Base-by-base conservation (phyloP, 164 flowering plant species). In the Nelumbo lutea region DNA sequence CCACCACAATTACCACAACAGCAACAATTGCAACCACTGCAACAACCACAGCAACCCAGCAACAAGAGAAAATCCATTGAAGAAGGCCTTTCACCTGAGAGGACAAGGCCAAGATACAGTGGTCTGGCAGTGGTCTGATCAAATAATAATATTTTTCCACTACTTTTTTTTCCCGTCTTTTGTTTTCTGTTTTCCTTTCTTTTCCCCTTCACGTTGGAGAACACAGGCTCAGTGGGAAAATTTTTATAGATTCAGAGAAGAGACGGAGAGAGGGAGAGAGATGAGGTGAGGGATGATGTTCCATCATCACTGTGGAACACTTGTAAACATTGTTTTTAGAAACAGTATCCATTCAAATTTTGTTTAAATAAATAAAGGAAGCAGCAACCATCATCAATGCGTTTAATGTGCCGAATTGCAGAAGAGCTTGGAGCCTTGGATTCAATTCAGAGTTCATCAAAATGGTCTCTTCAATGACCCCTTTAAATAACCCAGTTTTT, bases 21-120 rank as follows among this genome's bases (percentile, higher is more conserved):
- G 46, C 55, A 55, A 56, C 58, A 68, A 56, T 62, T 51, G 38
- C 60, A 72, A 63, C 62, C 59, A 41, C 68, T 63, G 14, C 68
- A 61, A 40, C 41, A 59, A 68, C 14, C 64, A 66, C 41, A 55
- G 56, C 66, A 42, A 8, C n/a, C 64, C n/a, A 70, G 66, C 47
- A 79, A 72, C 72, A 89, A 85, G 80, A 83, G 90, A 67, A 85
- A 83, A 72, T 71, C 81, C 59, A 75, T 79, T 75, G 89, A 85
- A 65, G 90, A 83, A 42, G 80, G 75, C 50, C 70, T 82, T 62
- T 80, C 87, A 61, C 77, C 83, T n/a, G 83, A 80, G 4, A 82
- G 83, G 67, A 80, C 87, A 27, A 84, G 90, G 78, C 86, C 79
- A 9, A 82, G 90, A 80, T 79, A 72, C 74, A 78, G 42, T 77